Base-by-base conservation (phyloP, 192 early-diverging fungal genomes). In the Phycomyces nitens region DNA sequence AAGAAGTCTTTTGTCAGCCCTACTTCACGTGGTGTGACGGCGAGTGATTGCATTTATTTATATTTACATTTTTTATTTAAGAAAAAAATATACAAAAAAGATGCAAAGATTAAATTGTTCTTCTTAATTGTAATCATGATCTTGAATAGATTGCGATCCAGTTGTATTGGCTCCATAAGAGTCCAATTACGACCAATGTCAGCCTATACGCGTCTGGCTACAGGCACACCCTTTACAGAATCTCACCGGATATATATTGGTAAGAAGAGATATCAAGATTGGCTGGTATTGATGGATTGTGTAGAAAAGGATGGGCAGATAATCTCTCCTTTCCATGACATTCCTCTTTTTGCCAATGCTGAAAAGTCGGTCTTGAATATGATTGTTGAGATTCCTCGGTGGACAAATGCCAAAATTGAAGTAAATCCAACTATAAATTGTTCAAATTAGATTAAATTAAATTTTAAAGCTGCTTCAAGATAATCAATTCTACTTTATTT, bases 361-460 rank as follows among this genome's bases (percentile, higher is more conserved):
- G 87, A 89, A 52, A 92, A 95, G 75, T 90, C 84, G 40, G 81
- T 97, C 60, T 84, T 94, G 75, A 99, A 99, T 89, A 95, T 98
- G 91, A 82, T 99, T 66, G 96, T 99, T 60, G 97, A 98, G 78
- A 94, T 98, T 60, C 97, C 97, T 54, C 86, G 95, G 65, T 99
- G 95, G 97, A 91, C 95, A 68, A 99, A 99, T 83, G 95, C 95
- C 76, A 99, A 99, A 87, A 79, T 98, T 64, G 97, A 97, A 73
- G 80, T 89, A 58, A 56, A 24, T 41, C 15, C 20, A 56, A 26
- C 11, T n/a, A 54, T 34, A 54, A 23, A 54, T 26, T n/a, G n/a
- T n/a, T n/a, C n/a, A n/a, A n/a, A n/a, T n/a, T n/a, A n/a, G n/a
- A n/a, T n/a, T n/a, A n/a, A n/a, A n/a, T n/a, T n/a, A n/a, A n/a